phyloP scores from a whole-genome alignment of 2,329 filamentous ascomycete species.

The Botrytis porri region DNA sequence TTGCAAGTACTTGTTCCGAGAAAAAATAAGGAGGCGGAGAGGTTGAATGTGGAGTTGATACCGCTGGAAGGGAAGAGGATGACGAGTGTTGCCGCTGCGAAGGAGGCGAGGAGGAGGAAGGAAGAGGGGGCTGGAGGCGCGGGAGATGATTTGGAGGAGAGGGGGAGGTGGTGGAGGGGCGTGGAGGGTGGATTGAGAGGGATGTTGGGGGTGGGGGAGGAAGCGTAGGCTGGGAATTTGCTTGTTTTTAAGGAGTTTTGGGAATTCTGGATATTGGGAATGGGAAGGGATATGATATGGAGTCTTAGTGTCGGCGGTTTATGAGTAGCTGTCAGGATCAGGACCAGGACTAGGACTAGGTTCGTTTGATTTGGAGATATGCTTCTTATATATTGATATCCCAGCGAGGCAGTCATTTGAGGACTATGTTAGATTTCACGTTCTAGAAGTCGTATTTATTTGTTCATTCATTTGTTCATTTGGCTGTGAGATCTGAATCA shows the following conservation, averaged over 20 bases:
- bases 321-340: not conserved
- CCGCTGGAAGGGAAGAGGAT: slow-evolving; percentile 66
- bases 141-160: slow-evolving; percentile 71
- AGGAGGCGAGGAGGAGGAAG: slow-evolving; percentile 66
- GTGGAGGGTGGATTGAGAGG: slow-evolving; percentile 61
- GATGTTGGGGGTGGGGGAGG: slow-evolving; percentile 57
- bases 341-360: not conserved
- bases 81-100: slow-evolving; percentile 63
- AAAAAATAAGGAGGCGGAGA: slow-evolving; percentile 65
- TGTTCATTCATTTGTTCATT: not conserved
- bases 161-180: slow-evolving; percentile 70
- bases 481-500: not conserved
- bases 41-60: slow-evolving; percentile 64
- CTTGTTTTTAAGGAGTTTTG: not conserved
- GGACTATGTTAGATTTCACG: not conserved
- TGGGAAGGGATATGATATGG: not conserved
- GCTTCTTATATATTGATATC: not conserved
- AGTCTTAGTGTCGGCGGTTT: not conserved
- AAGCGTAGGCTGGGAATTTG: not conserved
- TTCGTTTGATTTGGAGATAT: not conserved
- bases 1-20: slow-evolving; percentile 60
- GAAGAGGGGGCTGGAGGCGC: slow-evolving; percentile 63
- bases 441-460: not conserved
- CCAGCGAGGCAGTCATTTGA: not conserved
- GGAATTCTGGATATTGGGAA: not conserved